phyloP scores from a whole-genome alignment of 2,329 filamentous ascomycete species.

The Didymella pomorum region DNA sequence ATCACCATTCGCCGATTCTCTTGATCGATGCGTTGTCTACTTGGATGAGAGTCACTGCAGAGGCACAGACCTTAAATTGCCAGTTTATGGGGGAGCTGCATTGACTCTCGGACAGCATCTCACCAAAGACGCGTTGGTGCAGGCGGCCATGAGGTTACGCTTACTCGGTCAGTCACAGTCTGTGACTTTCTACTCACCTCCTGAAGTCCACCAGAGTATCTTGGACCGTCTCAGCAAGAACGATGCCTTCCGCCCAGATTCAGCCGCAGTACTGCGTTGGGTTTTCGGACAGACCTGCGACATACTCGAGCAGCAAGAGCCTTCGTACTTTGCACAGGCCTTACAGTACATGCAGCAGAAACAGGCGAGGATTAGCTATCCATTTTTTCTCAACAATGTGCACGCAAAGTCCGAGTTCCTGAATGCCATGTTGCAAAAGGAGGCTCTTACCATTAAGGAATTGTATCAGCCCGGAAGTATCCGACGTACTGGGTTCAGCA shows the following conservation, averaged over 20 bases:
- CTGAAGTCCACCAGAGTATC: constrained; percentile 70
- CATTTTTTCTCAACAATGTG: constrained; percentile 51
- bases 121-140: constrained; percentile 68
- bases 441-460: constrained; percentile 65
- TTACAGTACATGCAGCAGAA: constrained; percentile 66
- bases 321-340: constrained; percentile 68
- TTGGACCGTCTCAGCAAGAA: constrained; percentile 39
- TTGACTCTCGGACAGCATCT: constrained; percentile 65
- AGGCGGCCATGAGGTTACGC: constrained; percentile 73
- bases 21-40: constrained; percentile 64
- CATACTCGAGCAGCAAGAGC: constrained; percentile 65
- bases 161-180: constrained; percentile 66
- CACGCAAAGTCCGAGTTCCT: constrained; percentile 54
- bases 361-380: constrained; percentile 58
- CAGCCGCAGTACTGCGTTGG: constrained; percentile 55
- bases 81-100: constrained; percentile 57
- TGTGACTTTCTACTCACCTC: constrained; percentile 62
- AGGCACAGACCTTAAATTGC: constrained; percentile 67
- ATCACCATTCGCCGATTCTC: constrained; percentile 63
- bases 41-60: constrained; percentile 69
- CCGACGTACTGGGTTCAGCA: constrained; percentile 13
- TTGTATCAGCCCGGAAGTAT: constrained; percentile 60
- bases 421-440: constrained; percentile 57
- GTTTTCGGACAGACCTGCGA: constrained; percentile 70
- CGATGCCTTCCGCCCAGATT: constrained; percentile 6